phyloP scores from a whole-genome alignment of 805 yeast genomes.

The Wickerhamomyces sydowiorum region DNA sequence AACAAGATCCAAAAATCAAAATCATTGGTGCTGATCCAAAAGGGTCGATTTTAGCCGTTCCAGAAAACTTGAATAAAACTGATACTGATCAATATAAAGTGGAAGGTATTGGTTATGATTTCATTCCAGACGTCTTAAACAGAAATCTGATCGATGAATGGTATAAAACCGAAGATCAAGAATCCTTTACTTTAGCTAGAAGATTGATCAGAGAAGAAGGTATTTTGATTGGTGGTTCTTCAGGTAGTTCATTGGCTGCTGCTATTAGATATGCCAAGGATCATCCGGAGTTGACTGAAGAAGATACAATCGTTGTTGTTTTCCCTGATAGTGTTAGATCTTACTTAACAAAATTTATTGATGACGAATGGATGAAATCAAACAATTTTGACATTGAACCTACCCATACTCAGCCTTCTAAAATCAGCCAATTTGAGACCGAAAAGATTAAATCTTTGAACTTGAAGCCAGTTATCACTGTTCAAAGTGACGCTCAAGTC shows the following conservation, averaged over 20 bases:
- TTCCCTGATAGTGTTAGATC: constrained; percentile 87
- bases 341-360: constrained; percentile 80
- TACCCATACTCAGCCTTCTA: constrained; percentile 32
- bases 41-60: constrained; percentile 80
- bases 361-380: constrained; percentile 84
- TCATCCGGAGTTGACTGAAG: constrained; percentile 55
- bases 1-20: constrained; percentile 52
- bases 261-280: constrained; percentile 64
- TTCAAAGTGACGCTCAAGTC: constrained; percentile 52
- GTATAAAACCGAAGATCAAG: constrained; percentile 83
- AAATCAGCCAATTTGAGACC: constrained; percentile 39
- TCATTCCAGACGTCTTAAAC: constrained; percentile 74
- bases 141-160: constrained; percentile 64
- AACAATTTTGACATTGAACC: constrained; percentile 63
- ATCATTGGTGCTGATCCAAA: constrained; percentile 82
- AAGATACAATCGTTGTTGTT: constrained; percentile 71
- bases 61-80: constrained; percentile 61
- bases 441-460: constrained; percentile 65
- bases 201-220: constrained; percentile 82
- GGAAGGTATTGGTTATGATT: constrained; percentile 90
- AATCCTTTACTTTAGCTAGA: constrained; percentile 74
- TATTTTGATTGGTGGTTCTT: constrained; percentile 83
- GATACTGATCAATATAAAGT: constrained; percentile 59
- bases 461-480: constrained; percentile 77
- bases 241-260: constrained; percentile 80